Base-by-base conservation (phyloP, 2,329 filamentous ascomycete genomes). In the Phialemonium atrogriseum region DNA sequence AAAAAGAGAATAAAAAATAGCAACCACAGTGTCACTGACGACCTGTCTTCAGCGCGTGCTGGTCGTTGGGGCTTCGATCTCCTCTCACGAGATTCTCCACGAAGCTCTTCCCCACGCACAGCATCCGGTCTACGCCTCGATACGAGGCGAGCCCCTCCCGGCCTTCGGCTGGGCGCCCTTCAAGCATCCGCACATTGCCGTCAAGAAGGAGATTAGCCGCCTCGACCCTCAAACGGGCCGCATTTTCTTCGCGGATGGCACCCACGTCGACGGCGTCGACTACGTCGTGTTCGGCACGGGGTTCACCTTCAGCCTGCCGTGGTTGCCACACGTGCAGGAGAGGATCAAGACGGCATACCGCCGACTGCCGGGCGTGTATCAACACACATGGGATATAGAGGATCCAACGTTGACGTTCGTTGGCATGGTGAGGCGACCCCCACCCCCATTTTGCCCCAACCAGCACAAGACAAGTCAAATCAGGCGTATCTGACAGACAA, bases 271-370 rank as follows among this genome's bases (percentile, higher is more conserved):
- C 0, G 57, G 68, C 12, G 68, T 82, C 11, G 77, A 83, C 48
- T 48, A 70, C 42, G 61, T 83, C 38, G 69, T 83, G 39, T 77
- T 82, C 36, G 77, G 75, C 14, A 83, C 78, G 0, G 78, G 78
- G 0, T 81, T 79, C 48, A 66, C 60, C 16, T 81, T 73, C 73
- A 73, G 71, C 0, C 48, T 80, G 0, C 76, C 75, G 0, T 81
- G 80, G 45, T 48, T 79, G 1, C 70, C 70, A 0, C 46, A 62
- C 2, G 57, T 79, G 0, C 49, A 59, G 3, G 51, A 69, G 1
- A 58, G 62, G 10, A 73, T 73, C 43, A 75, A 76, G n/a, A n/a
- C n/a, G n/a, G n/a, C n/a, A n/a, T n/a, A n/a, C n/a, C n/a, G 66
- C 42, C 64, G 71, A 2, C 59, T 77, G 0, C 66, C 67, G 0